Evolutionary conservation across 345 rosid genomes (phyloP), one percentile per base, ranked within the genome.

Genomic region (Eucalyptus brandiana): DNA sequence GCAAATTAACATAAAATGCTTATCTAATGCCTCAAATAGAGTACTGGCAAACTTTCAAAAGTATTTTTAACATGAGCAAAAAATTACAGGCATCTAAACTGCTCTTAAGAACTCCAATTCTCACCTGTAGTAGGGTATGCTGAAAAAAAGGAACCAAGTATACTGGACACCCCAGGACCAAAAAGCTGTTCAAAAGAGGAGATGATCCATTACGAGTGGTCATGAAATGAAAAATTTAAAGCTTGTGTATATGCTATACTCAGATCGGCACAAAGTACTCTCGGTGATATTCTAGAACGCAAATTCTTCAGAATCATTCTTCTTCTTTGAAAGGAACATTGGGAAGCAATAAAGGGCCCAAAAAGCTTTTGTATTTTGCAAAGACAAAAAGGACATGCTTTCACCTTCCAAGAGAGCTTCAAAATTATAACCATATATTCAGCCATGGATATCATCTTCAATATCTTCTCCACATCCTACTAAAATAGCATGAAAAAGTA

Each of bases 111-210:
- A 87, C 89, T 88, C 91, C 76, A 85, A 86, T 83, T 87, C 93
- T 92, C 91, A 98, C 99, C 99, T 91, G 99, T 98, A 87, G 99
- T 86, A 87, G 99, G 98, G 91, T 96, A 98, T 87, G 97, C 92
- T 69, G 97, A 96, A 93, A 98, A 98, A 89, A 98, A 94, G 45
- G 99, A 95, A 80, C 99, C 99, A 87, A 93, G 89, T 87, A 98
- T 92, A 92, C 97, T 96, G 89, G 99, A 95, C 90, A 98, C 94
- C 91, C 99, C 98, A 90, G 97, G 99, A 92, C 99, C 99, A 87
- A 97, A 95, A 92, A 97, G 92, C 99, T 98, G 97, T 91, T 76
- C 49, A 53, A 85, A 76, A 60, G 56, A 89, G 87, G 80, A 88
- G 60, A 65, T 37, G 53, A 86, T 86, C 37, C 80, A 34, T 53